These are phyloP conservation scores for Cyamopsis tetragonoloba DNA, from an alignment of 306 rosid species.

Conservation along the genomic window DNA sequence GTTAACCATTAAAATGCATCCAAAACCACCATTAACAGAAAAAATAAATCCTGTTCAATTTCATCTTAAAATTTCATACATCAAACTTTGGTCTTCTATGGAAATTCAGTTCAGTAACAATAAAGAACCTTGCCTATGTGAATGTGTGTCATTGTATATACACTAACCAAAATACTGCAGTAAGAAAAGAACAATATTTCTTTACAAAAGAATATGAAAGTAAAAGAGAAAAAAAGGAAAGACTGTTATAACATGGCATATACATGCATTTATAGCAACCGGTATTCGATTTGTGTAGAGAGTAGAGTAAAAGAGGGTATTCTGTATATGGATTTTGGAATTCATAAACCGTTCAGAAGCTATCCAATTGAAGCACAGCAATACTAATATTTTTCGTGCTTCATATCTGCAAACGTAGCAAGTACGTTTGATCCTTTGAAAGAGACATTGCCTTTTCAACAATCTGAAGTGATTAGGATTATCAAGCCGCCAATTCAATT, in stretches of 20 bases:
- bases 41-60: not conserved
- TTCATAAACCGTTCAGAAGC: not conserved
- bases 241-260: not conserved
- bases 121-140: too few species aligned
- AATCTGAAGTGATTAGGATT: slow-evolving; percentile 41
- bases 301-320: too few species aligned
- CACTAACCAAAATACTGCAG: too few species aligned
- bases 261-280: slow-evolving; percentile 18
- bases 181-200: not conserved
- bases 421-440: slow-evolving; percentile 34
- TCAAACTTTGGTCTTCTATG: not conserved
- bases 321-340: not conserved
- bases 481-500: slow-evolving; percentile 23
- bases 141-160: too few species aligned
- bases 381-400: not conserved
- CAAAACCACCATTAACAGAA: not conserved
- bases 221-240: not conserved
- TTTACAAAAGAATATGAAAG: not conserved
- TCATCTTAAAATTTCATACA: not conserved
- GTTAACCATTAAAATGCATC: not conserved
- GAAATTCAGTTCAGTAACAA: not conserved
- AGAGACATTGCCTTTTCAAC: slow-evolving; percentile 50
- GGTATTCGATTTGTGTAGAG: too few species aligned
- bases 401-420: slow-evolving; percentile 46
- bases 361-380: not conserved